phyloP scores from a whole-genome alignment of 768 basidiomycete species.

The Fistulinella prunicolor region DNA sequence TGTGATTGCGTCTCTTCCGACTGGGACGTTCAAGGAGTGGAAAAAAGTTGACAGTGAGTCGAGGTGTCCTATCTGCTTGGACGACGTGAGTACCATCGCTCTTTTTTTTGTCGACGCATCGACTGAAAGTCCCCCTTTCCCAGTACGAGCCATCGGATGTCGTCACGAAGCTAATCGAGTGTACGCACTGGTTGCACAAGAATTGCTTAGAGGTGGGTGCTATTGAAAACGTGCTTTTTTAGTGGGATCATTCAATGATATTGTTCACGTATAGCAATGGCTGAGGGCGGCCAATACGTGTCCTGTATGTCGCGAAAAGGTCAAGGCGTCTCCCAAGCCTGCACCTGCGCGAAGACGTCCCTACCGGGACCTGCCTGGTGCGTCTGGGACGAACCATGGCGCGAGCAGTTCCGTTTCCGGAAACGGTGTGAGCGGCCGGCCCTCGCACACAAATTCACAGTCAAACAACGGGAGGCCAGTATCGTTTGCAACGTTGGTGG shows the following conservation, averaged over 20 bases:
- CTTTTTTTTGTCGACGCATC: not conserved
- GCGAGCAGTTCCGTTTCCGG: not conserved
- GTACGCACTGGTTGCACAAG: constrained; percentile 80
- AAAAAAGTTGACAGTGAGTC: constrained; percentile 60
- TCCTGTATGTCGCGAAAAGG: constrained; percentile 73
- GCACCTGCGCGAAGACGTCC: constrained; percentile 20
- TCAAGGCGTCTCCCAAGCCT: constrained; percentile 33
- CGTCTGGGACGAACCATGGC: constrained; percentile 12
- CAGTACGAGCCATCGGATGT: constrained; percentile 65
- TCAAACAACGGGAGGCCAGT: constrained; percentile 13
- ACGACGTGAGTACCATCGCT: constrained; percentile 58
- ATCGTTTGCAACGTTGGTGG: constrained; percentile 17
- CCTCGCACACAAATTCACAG: constrained; percentile 4
- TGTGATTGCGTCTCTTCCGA: constrained; percentile 58
- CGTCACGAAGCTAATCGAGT: constrained; percentile 64
- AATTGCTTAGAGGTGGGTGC: constrained; percentile 65
- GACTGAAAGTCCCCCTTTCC: constrained; percentile 4
- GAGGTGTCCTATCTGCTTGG: constrained; percentile 81
- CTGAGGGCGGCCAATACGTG: constrained; percentile 72
- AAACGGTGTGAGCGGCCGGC: constrained; percentile 3
- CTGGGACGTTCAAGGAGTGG: constrained; percentile 67
- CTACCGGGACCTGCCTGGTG: not conserved
- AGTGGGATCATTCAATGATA: constrained; percentile 1
- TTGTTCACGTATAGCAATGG: constrained; percentile 60
- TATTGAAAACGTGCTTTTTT: not conserved